Base-by-base conservation (phyloP, 2,329 filamentous ascomycete species). In the Diplodia scrobiculata region DNA sequence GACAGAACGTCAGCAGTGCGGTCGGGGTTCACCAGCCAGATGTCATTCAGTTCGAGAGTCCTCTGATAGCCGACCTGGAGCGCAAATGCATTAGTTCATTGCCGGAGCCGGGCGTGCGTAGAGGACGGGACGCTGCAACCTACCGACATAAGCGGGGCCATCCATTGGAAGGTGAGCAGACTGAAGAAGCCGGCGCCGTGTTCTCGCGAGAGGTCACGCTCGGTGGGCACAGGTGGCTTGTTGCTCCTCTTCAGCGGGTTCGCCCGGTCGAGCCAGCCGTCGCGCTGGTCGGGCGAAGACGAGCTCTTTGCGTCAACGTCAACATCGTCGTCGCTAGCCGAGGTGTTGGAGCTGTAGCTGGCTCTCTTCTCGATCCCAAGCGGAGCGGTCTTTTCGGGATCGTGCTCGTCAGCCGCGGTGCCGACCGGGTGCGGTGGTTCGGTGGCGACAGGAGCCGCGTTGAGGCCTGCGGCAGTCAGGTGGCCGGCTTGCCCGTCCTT, bases 11-110 rank as follows among this genome's bases (percentile, higher is more conserved):
- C 87, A 52, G 91, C 87, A 17, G 87, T 85, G 68, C 95, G 85
- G 68, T 90, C 81, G 0, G 93, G 93, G 69, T 97, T 97, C 71
- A 98, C 90, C 0, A 83, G 80, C 89, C 92, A 98, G 66, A 99
- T 87, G 75, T 99, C 95, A 70, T 90, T 91, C 65, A 88, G 80
- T 73, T 97, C 89, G 1, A 99, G 84, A 1, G 88, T 87, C 14
- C 95, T 88, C 74, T 91, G 88, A 78, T 97, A 98, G 41, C 95
- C 95, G 47, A 87, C 86, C 88, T 91, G 67, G 27, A 68, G 19
- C 19, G 13, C 34, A 52, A 21, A 29, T 5, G 13, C 13, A 41
- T 59, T 14, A 55, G 52, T 29, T 14, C 34, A 47, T 38, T 38
- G 32, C 19, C 7, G 25, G 25, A 25, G 25, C 25, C 2, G 25